Percentiles rank a stretch among this genome's conserved stretches.
These are phyloP conservation scores for Cephaloascus fragrans DNA, from an alignment of 805 yeast species.

Conservation along the genomic window DNA sequence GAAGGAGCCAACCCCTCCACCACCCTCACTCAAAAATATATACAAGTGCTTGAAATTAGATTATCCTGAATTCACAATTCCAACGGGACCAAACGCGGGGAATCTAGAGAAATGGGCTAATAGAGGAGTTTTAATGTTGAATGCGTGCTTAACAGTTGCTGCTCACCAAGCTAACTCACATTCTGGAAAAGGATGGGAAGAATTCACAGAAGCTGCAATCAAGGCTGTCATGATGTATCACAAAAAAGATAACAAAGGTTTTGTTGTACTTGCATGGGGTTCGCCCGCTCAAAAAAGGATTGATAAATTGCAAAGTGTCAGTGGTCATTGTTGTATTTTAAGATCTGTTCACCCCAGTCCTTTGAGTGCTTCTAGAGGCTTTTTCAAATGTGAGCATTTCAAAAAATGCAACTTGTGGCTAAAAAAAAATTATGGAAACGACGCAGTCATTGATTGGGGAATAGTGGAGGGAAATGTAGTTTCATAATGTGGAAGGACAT, in stretches of 20 bases:
- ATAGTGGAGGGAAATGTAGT: constrained; percentile 19
- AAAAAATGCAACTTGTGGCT: constrained; percentile 74
- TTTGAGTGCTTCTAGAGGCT: constrained; percentile 76
- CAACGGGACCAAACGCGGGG: constrained; percentile 48
- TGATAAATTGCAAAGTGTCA: constrained; percentile 20
- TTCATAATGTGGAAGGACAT: constrained; percentile 3
- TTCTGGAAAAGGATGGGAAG: constrained; percentile 86
- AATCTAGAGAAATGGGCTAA: constrained; percentile 77
- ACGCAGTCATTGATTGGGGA: constrained; percentile 58
- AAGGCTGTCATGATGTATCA: constrained; percentile 39
- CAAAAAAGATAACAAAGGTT: constrained; percentile 33
- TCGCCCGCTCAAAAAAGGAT: constrained; percentile 60
- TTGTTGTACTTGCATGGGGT: constrained; percentile 80
- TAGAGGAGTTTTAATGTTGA: constrained; percentile 80
- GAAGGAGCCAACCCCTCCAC: constrained; percentile 62
- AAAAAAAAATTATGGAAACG: constrained; percentile 23
- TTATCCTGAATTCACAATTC: constrained; percentile 61
- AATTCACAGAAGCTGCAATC: constrained; percentile 69
- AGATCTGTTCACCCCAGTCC: constrained; percentile 93
- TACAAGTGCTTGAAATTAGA: constrained; percentile 60
- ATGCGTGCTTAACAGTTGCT: constrained; percentile 82
- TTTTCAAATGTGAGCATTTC: constrained; percentile 72
- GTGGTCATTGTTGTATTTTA: constrained; percentile 38
- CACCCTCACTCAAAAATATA: constrained; percentile 83
- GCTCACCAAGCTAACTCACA: constrained; percentile 94